Evolutionary conservation across 2,329 filamentous ascomycete genomes (phyloP).

Genomic region (Volutella citrinella): DNA sequence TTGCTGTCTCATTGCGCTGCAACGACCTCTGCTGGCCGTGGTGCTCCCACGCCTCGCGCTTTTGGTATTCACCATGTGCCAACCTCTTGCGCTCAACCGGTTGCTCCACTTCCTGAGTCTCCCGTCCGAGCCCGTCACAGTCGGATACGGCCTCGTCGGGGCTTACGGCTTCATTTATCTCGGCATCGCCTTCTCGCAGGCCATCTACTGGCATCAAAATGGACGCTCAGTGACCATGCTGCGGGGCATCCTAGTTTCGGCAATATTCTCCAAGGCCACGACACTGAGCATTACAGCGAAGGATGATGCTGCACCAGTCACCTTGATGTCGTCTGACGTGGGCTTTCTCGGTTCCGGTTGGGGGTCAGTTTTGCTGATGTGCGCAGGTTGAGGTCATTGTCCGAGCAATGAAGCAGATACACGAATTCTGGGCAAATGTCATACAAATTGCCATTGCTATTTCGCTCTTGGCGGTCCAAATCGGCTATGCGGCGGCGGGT

Average conservation of each 20-base stretch:
- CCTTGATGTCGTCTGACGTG: conserved; percentile 41
- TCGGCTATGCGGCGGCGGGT: conserved; percentile 32
- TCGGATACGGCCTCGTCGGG: conserved; percentile 31
- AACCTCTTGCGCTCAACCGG: conserved; percentile 33
- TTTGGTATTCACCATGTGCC: conserved; percentile 34
- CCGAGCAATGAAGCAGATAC: conserved; percentile 31
- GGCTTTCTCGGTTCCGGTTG: conserved; percentile 1
- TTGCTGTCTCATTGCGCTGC: conserved; percentile 26
- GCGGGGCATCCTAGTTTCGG: conserved; percentile 29
- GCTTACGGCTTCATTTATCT: conserved; percentile 32
- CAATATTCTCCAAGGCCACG: conserved; percentile 33
- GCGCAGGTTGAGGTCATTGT: conserved; percentile 35
- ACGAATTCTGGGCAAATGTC: conserved; percentile 36
- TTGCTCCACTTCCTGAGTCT: conserved; percentile 31
- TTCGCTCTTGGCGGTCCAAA: conserved; percentile 30
- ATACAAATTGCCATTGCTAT: conserved; percentile 33
- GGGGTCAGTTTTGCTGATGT: not conserved
- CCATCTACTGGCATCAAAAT: conserved; percentile 30
- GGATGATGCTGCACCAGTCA: conserved; percentile 34
- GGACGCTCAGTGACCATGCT: conserved; percentile 31
- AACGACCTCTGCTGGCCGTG: conserved; percentile 27
- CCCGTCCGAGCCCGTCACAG: conserved; percentile 16
- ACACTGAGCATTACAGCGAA: conserved; percentile 24
- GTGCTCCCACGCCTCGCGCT: conserved; percentile 30
- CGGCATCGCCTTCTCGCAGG: conserved; percentile 29